phyloP scores from a whole-genome alignment of 2,329 filamentous ascomycete genomes.

The Elsinoe necatrix region DNA sequence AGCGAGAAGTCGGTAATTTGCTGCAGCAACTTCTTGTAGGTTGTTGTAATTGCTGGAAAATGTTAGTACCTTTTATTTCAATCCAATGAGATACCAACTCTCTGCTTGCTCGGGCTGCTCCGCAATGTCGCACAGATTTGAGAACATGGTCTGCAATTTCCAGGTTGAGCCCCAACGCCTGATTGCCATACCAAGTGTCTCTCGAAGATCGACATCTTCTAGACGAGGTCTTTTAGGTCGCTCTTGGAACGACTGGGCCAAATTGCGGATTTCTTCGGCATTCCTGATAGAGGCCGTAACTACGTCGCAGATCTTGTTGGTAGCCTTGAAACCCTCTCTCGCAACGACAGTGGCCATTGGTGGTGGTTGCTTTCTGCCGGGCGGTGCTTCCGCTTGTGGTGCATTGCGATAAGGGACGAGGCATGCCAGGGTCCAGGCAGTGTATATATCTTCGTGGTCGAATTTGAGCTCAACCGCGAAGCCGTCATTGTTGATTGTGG shows the following conservation, averaged over 20 bases:
- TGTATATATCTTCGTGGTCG: conserved; percentile 57
- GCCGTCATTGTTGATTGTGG: conserved; percentile 34
- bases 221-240: conserved; percentile 40
- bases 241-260: conserved; percentile 48
- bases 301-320: conserved; percentile 65
- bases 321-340: conserved; percentile 68
- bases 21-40: conserved; percentile 47
- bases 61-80: neutral
- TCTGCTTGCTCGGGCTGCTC: conserved; percentile 32
- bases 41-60: conserved; percentile 36
- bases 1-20: conserved; percentile 45
- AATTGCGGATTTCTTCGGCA: conserved; percentile 51
- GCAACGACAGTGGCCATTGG: conserved; percentile 57
- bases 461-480: conserved; percentile 42
- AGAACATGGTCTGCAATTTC: conserved; percentile 61
- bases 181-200: conserved; percentile 65
- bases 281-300: conserved; percentile 58
- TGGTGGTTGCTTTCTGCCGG: conserved; percentile 45
- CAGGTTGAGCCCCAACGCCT: conserved; percentile 64
- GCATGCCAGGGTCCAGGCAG: conserved; percentile 68
- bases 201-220: conserved; percentile 40
- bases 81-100: conserved; percentile 30
- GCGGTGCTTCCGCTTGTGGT: conserved; percentile 32
- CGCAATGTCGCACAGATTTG: conserved; percentile 55
- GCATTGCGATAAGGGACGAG: conserved; percentile 63